Conservation (phyloP, 2,329 filamentous ascomycete genomes). For the Penicillium sp. region DNA sequence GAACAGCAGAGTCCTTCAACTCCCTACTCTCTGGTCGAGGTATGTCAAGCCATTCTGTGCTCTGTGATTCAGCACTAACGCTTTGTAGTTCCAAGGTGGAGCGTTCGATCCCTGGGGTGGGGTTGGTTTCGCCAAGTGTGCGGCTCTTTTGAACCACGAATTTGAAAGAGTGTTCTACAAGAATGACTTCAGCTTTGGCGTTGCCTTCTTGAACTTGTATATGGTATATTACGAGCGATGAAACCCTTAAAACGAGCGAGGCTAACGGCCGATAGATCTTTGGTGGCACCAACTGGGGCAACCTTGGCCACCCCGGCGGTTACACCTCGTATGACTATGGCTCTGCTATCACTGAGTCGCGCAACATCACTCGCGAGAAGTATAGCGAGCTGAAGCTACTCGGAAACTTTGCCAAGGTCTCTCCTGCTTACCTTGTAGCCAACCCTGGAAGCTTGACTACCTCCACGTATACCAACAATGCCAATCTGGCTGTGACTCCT, state of each 20-base stretch:
- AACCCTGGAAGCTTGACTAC: conserved; percentile 51
- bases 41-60: conserved; percentile 20
- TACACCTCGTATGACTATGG: conserved; percentile 66
- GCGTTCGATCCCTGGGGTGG: conserved; percentile 76
- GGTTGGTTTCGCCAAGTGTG: conserved; percentile 67
- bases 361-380: conserved; percentile 70
- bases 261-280: conserved; percentile 53
- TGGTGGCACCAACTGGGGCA: conserved; percentile 84
- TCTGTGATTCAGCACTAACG: conserved; percentile 7
- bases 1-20: conserved; percentile 64
- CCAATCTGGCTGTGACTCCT: conserved; percentile 62
- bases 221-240: conserved; percentile 57
- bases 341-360: conserved; percentile 68
- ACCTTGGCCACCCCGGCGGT: conserved; percentile 68
- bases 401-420: conserved; percentile 73
- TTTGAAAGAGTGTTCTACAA: conserved; percentile 80
- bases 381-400: conserved; percentile 78
- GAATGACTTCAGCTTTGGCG: conserved; percentile 67
- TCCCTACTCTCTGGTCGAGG: conserved; percentile 65
- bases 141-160: conserved; percentile 67
- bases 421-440: conserved; percentile 68
- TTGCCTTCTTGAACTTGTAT: conserved; percentile 71
- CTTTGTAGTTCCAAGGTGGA: conserved; percentile 65
- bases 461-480: conserved; percentile 53
- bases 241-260: neutral